Evolutionary conservation across 2,329 filamentous ascomycete species (phyloP), one percentile per base, ranked within the genome.

Genomic region (Bertia moriformis): DNA sequence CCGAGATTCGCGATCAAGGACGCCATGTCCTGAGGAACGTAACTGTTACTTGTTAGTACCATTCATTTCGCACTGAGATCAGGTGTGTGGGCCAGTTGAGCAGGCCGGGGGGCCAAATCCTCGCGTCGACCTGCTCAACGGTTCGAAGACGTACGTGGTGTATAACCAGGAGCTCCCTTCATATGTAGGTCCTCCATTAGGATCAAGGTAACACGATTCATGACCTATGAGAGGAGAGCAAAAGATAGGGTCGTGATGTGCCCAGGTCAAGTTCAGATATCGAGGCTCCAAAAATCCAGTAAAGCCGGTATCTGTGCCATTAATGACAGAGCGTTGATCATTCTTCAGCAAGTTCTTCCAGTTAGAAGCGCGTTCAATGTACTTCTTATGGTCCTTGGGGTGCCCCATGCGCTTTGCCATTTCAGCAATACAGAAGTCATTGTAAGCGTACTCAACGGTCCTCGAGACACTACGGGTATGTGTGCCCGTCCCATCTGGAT

Each of bases 381-480:
- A 86, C 49, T 70, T 78, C 38, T 70, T 62, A 18, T 65, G 61
- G 38, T 82, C 79, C 0, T 51, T 56, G 2, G 61, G 59, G 12
- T 70, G 63, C 2, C 71, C 72, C 29, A 83, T 52, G 0, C 58
- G 62, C 7, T 64, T 62, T 0, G 79, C 78, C 41, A 85, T 70
- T 37, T 73, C 62, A 0, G 74, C 64, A 40, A 83, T 76, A 45
- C 72, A 75, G 48, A 74, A 88, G 57, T 87, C 83, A 45, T 87
- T 75, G 55, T 87, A 87, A 4, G 78, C 73, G 51, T 88, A 88
- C 52, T 87, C 83, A 1, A 87, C 69, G 0, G 81, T 86, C 4
- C 83, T 67, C 1, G 77, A 84, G 18, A 87, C 69, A 44, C 71
- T 78, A 4, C 83, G 67, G 0, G 82, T 85, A 53, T 81, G 69